Conservation (phyloP, 2,329 filamentous ascomycete species). For the Stagonosporopsis vannaccii region DNA sequence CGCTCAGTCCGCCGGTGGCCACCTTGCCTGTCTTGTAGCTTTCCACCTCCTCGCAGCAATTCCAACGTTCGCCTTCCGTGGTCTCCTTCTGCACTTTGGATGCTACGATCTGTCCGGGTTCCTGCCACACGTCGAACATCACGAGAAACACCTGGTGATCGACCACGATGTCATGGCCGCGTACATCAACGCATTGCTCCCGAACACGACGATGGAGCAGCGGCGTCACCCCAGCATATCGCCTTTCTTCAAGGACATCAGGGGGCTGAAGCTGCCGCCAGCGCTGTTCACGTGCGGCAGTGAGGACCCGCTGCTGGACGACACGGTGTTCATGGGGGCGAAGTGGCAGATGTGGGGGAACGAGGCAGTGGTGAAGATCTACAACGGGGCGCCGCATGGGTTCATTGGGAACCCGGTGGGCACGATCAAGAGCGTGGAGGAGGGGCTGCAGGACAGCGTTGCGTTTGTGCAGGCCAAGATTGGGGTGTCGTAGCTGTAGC, state of each 20-base stretch:
- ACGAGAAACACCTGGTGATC: constrained; percentile 54
- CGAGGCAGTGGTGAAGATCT: constrained; percentile 61
- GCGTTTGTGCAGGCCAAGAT: constrained; percentile 49
- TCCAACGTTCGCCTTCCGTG: constrained; percentile 54
- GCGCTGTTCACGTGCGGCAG: constrained; percentile 64
- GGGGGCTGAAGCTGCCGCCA: constrained; percentile 54
- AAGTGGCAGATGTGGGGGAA: constrained; percentile 63
- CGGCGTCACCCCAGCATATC: constrained; percentile 56
- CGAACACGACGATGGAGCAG: constrained; percentile 51
- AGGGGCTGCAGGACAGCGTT: constrained; percentile 50
- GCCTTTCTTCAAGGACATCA: constrained; percentile 58
- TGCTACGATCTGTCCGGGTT: constrained; percentile 58
- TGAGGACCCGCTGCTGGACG: constrained; percentile 61
- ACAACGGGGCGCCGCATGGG: constrained; percentile 62
- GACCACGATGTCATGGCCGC: constrained; percentile 55
- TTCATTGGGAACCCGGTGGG: constrained; percentile 56
- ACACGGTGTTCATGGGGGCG: constrained; percentile 60
- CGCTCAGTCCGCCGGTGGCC: constrained; percentile 58
- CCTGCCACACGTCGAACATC: constrained; percentile 50
- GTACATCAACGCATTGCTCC: constrained; percentile 57
- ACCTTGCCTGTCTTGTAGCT: constrained; percentile 57
- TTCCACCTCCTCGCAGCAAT: constrained; percentile 55
- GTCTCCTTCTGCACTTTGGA: constrained; percentile 62
- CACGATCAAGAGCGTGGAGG: constrained; percentile 46
- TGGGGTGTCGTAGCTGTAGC: constrained; percentile 1